Evolutionary conservation across 2,329 filamentous ascomycete genomes (phyloP), one percentile per base, ranked within the genome.

Genomic region (Fusarium miscanthi): DNA sequence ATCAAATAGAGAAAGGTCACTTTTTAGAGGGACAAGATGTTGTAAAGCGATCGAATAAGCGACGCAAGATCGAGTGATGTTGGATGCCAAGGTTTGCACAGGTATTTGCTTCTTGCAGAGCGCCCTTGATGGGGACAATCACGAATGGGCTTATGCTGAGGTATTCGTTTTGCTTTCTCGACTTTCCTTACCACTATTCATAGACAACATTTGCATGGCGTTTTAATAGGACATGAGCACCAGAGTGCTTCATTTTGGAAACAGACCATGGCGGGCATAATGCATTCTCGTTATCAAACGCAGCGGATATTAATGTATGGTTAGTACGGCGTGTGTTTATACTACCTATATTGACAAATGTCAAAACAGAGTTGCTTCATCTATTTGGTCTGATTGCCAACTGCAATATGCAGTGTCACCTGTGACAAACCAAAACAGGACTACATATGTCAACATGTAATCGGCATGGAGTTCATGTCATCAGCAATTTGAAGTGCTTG

Each of bases 1-100:
- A 89, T 74, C 86, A 88, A 77, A 83, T 87, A 38, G 86, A 88
- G 65, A 89, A 89, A 80, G 82, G 82, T 0, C 87, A 89, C 70
- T 88, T 87, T 68, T 81, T 87, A n/a, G 82, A 84, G 14, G 82
- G 80, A 6, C 82, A 85, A 30, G 82, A 82, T 12, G 65, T 66
- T 8, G 68, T 58, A 17, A 77, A 81, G 59, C 80, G 85, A 63
- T 83, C 84, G 4, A 82, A 76, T 40, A 89, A 88, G 79, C 81
- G 85, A 74, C 87, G 85, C 81, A 87, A 84, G 80, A 70, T 80
- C 45, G 69, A 73, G n/a, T 73, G 60, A 72, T 21, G 25, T 48
- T 35, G 43, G 14, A 23, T 23, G 31, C 23, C 25, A 16, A 46
- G 19, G 25, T 23, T 27, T 13, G 30, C 16, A 51, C 33, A 40